These are phyloP conservation scores for Entoloma clypeatum DNA, from an alignment of 1,284 basidiomycete genomes.

Conservation along the genomic window DNA sequence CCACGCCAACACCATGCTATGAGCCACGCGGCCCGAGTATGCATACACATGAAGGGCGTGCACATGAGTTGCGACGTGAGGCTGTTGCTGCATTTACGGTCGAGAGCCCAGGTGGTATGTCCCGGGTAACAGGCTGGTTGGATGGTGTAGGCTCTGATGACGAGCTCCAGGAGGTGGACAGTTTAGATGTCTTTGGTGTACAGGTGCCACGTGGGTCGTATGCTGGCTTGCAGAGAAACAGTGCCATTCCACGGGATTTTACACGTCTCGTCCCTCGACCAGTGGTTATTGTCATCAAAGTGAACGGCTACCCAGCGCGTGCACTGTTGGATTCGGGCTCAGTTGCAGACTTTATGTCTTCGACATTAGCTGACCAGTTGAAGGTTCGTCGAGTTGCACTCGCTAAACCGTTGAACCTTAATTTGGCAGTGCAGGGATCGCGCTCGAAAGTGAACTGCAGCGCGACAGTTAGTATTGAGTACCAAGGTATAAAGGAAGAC, in stretches of 20 bases:
- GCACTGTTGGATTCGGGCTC: constrained; percentile 22
- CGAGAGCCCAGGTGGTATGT: too few species aligned
- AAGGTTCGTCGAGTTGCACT: constrained; percentile 17
- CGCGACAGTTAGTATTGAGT: constrained; percentile 18
- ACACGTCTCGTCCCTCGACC: constrained; percentile 25
- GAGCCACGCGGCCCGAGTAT: too few species aligned
- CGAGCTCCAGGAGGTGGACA: background rate
- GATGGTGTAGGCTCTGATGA: background rate
- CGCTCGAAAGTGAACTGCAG: constrained; percentile 26
- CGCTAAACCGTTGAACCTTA: constrained; percentile 22
- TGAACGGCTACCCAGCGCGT: constrained; percentile 28
- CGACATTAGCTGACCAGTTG: constrained; percentile 31
- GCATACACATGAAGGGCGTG: background rate
- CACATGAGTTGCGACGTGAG: background rate
- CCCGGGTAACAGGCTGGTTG: background rate
- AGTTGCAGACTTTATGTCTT: constrained; percentile 36
- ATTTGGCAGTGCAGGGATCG: constrained; percentile 31
- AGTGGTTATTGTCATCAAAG: constrained; percentile 23
- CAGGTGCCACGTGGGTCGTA: constrained; percentile 9
- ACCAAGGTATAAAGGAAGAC: constrained; percentile 26
- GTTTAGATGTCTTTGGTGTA: background rate
- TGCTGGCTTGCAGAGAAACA: constrained; percentile 15
- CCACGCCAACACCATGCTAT: too few species aligned
- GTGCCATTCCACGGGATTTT: constrained; percentile 21
- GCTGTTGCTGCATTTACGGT: too few species aligned